phyloP scores from a whole-genome alignment of 345 rosid genomes.

The Citrus mangshanensis region DNA sequence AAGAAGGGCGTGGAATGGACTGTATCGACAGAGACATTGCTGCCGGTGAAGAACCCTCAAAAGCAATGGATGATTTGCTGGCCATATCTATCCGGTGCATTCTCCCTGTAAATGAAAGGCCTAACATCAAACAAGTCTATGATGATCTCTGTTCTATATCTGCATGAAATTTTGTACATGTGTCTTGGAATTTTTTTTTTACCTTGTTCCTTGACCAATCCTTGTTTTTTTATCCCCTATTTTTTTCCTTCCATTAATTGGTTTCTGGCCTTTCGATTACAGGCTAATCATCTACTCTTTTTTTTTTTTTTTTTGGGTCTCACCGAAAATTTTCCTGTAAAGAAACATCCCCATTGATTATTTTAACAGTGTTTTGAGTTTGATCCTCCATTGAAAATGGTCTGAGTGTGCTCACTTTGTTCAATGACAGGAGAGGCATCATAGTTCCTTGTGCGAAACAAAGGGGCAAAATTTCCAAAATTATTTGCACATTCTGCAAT shows the following conservation, averaged over 20 bases:
- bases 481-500: neutral
- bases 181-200: slow-evolving; percentile 50
- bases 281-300: slow-evolving; percentile 31
- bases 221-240: slow-evolving; percentile 7
- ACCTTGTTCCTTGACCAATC: slow-evolving; percentile 43
- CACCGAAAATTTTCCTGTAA: slow-evolving; percentile 40
- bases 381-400: slow-evolving; percentile 18
- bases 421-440: neutral
- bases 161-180: slow-evolving; percentile 64
- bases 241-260: slow-evolving; percentile 20
- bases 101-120: slow-evolving; percentile 82
- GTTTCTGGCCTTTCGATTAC: slow-evolving; percentile 45
- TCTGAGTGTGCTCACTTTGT: slow-evolving; percentile 1
- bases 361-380: slow-evolving; percentile 33
- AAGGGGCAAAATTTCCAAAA: neutral
- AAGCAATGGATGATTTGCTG: slow-evolving; percentile 89
- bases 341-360: slow-evolving; percentile 45
- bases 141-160: slow-evolving; percentile 70
- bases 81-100: slow-evolving; percentile 76
- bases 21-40: slow-evolving; percentile 89
- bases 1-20: slow-evolving; percentile 88
- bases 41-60: slow-evolving; percentile 71
- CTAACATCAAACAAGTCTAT: slow-evolving; percentile 84
- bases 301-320: slow-evolving; percentile 7
- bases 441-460: neutral